These are phyloP conservation scores for Acer campestre DNA, from an alignment of 345 rosid genomes.

Conservation along the genomic window DNA sequence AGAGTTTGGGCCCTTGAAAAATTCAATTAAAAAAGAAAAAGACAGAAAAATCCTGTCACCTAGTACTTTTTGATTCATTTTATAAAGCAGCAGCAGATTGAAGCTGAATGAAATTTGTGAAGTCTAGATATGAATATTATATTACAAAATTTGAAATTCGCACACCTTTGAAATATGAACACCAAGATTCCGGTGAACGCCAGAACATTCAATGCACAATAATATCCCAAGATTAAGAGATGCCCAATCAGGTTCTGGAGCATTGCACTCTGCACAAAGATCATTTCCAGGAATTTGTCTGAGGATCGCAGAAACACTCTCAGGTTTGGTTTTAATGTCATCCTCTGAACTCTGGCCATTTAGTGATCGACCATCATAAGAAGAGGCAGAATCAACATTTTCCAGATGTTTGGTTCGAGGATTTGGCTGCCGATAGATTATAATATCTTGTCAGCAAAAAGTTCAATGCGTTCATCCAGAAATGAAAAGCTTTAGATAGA, in stretches of 20 bases:
- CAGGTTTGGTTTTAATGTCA: conserved; percentile 32
- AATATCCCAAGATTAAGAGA: conserved; percentile 89
- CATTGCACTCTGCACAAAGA: conserved; percentile 80
- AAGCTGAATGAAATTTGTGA: not conserved
- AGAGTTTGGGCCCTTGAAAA: not conserved
- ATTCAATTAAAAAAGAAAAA: not conserved
- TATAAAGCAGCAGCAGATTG: not conserved
- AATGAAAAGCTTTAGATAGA: conserved; percentile 7
- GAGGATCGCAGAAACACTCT: conserved; percentile 48
- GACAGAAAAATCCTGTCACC: not conserved
- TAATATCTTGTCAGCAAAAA: conserved; percentile 20
- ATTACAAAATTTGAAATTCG: not conserved
- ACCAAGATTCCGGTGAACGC: conserved; percentile 90
- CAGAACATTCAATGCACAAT: conserved; percentile 87
- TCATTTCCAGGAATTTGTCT: conserved; percentile 79
- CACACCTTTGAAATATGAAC: conserved; percentile 91
- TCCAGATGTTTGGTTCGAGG: conserved; percentile 35
- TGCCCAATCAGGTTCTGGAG: conserved; percentile 88
- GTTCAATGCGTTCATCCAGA: not conserved
- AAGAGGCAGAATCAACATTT: conserved; percentile 27
- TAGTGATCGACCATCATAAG: conserved; percentile 34
- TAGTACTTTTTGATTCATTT: not conserved
- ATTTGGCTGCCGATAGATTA: conserved; percentile 51
- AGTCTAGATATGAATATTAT: not conserved
- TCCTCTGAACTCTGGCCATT: conserved; percentile 30